Evolutionary conservation across 1,284 basidiomycete genomes (phyloP), one percentile per base, ranked within the genome.

Genomic region (Ustilago cynodontis): DNA sequence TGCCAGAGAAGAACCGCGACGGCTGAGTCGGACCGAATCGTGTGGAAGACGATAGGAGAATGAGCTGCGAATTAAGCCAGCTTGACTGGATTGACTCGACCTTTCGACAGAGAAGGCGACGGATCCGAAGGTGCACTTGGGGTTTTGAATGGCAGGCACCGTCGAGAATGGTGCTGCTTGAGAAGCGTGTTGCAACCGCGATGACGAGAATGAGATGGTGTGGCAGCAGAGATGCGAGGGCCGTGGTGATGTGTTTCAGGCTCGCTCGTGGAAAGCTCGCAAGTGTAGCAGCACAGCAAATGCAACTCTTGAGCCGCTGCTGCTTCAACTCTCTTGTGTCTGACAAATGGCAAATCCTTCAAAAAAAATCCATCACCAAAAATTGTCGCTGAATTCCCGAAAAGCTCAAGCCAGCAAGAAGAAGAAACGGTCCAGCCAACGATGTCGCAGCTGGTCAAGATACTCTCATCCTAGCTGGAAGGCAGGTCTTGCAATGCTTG

Each of bases 341-440:
- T 43, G 41, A 43, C 35, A 37, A 45, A 45, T 45, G 43, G 43
- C n/a, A 45, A 11, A 20, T 45, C 43, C n/a, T n/a, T 45, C 43
- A 7, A 45, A 45, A 37, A 37, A 37, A 37, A 37, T 10, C 3
- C 7, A 49, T 26, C 14, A 49, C 24, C 47, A 49, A 49, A 14
- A 26, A 49, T 49, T 49, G 22, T 49, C 26, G 24, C 47, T 26
- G 14, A 28, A 49, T 18, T 47, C n/a, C 45, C 45, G 45, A 47
- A 11, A 20, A 47, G 5, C 8, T 10, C 20, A 26, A 47, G 45
- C 9, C 26, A 26, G 24, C 47, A 14, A 24, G 47, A 49, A 11
- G 22, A n/a, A 22, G 47, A 24, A 14, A 43, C 41, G 41, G 20
- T 20, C 37, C 37, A 16, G 37, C 7, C 11, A 39, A n/a, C n/a